Conservation (phyloP, 495 filamentous ascomycete genomes). For the Xylaria curta region DNA sequence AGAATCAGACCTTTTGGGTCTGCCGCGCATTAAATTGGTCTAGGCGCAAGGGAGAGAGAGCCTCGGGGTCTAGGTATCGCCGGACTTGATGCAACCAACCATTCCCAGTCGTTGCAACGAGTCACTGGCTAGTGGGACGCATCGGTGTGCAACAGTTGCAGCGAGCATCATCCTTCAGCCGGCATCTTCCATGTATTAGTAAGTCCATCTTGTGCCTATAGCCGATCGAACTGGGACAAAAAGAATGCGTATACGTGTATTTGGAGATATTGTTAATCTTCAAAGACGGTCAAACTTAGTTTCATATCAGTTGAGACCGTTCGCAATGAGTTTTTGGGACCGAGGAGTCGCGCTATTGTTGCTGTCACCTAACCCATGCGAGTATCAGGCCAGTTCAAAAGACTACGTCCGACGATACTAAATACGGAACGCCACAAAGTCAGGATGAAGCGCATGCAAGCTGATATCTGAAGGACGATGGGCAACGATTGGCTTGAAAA, state of each 20-base stretch:
- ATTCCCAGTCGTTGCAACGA: not conserved
- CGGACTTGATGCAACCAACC: not conserved
- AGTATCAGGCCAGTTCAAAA: not conserved
- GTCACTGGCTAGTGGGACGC: not conserved
- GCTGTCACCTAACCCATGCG: not conserved
- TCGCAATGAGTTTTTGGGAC: not conserved
- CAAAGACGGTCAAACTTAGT: not conserved
- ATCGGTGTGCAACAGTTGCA: not conserved
- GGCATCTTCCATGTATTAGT: not conserved
- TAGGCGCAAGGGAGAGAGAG: not conserved
- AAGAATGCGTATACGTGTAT: not conserved
- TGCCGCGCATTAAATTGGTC: not conserved
- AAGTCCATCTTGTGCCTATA: not conserved
- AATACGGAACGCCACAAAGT: constrained; percentile 3
- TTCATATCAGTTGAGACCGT: not conserved
- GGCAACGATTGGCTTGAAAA: not conserved
- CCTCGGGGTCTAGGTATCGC: not conserved
- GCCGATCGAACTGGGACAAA: not conserved
- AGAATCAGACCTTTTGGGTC: not conserved
- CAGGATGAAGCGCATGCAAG: not conserved
- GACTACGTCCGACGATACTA: not conserved
- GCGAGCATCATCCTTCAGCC: not conserved
- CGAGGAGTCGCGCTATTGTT: not conserved
- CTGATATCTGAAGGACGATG: not conserved
- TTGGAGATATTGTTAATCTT: not conserved